Evolutionary conservation across 2,329 filamentous ascomycete species (phyloP), one percentile per base, ranked within the genome.

Genomic region (Penicillium sp.): DNA sequence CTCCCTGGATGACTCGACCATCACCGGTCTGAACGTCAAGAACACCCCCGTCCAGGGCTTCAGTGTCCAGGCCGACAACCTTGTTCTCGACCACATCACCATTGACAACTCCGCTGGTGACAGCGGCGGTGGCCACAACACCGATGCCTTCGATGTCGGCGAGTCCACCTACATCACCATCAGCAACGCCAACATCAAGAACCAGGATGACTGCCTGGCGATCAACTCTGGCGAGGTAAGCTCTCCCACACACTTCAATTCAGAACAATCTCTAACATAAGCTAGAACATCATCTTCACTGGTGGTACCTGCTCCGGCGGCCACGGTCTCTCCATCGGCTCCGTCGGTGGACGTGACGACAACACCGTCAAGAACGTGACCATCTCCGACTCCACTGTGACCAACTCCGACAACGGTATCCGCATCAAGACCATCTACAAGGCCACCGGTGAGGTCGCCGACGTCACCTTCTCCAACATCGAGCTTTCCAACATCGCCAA

Each of bases 151-250:
- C 47, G 68, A 71, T 22, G 62, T 71, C 46, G 59, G 67, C 14
- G 56, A 80, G 73, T 79, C 75, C 14, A 74, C 70, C 22, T 74
- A 74, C 34, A 71, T 85, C 36, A 78, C 72, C 47, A 84, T 86
- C 65, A 73, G 73, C 48, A 77, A 78, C 40, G 80, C 81, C 24
- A 76, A 71, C 51, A 74, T 85, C 51, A 75, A 80, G 65, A 85
- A 85, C 72, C 83, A 85, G 69, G 83, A 86, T 56, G 83, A 85
- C 63, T 86, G 83, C 62, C 69, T 85, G 10, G 83, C 83, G 32
- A 72, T 85, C 62, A 85, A 85, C 73, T 83, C 80, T 2, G 82
- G 83, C 52, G 78, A 73, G 21, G 67, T 73, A 63, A 60, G 64
- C 6, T 11, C 1, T n/a, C n/a, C 14, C n/a, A 3, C 34, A 3